Base-by-base conservation (phyloP, 495 filamentous ascomycete species). In the Poronia punctata region DNA sequence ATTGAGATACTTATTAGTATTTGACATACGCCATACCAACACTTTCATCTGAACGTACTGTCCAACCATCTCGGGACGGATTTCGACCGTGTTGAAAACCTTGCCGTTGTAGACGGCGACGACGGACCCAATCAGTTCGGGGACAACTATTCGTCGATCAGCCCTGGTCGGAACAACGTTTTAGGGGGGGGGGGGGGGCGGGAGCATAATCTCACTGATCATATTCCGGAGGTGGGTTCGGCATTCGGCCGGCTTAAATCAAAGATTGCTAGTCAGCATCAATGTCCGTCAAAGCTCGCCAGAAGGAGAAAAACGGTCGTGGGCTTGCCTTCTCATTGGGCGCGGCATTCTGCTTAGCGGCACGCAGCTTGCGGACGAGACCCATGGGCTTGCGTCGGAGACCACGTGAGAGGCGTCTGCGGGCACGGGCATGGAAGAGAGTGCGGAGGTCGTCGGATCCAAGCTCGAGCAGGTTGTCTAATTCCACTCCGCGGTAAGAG, bases 301-400 rank as follows among this genome's bases (percentile, higher is more conserved):
- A n/a, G 57, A 79, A 22, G 39, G 3, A 27, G 12, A 6, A n/a
- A 17, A 10, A n/a, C 61, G 87, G 82, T 21, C 17, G 7, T 25
- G 7, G 1, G 18, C 32, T 43, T 37, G 33, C 41, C 41, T 97
- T 97, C 88, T 98, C 92, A 76, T 98, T 98, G 60, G 92, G 93
- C 77, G 88, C 92, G 54, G 92, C 92, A 79, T 97, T 90, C 72
- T 96, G 89, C 85, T 98, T 98, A 60, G 92, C 83, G 75, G 95
- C 95, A 70, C 92, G 92, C 57, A 98, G 84, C 79, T 96, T 97
- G 82, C 96, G 96, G 79, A 98, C 97, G 55, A 98, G 76, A 55
- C 93, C 93, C 92, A 97, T 96, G 63, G 92, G 92, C 81, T 95
- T 95, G 76, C 92, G 92, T 82, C 97, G 97, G 48, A 98, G 80